phyloP scores from a whole-genome alignment of 1,284 basidiomycete genomes.

The Flammula alnicola region DNA sequence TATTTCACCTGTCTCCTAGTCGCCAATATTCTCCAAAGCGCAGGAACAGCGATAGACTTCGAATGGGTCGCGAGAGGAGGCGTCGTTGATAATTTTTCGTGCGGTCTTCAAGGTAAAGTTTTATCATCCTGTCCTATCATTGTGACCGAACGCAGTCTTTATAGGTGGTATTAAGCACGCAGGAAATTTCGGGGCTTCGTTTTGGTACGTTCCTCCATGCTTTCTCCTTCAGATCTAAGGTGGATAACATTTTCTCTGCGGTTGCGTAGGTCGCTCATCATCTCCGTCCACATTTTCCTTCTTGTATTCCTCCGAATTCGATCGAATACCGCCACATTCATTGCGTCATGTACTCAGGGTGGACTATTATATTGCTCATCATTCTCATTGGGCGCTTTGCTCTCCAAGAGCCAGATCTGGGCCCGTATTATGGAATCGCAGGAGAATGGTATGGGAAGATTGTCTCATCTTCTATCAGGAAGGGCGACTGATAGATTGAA shows the following conservation, averaged over 20 bases:
- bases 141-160: background rate
- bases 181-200: conserved; percentile 19
- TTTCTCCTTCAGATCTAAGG: background rate
- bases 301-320: conserved; percentile 19
- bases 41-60: conserved; percentile 43
- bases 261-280: conserved; percentile 16
- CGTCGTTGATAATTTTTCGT: conserved; percentile 39
- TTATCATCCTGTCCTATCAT: conserved; percentile 7
- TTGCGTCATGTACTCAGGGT: conserved; percentile 12
- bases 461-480: background rate
- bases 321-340: conserved; percentile 10
- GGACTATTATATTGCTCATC: conserved; percentile 13
- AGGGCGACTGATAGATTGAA: background rate
- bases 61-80: conserved; percentile 42
- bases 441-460: conserved; percentile 16
- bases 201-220: conserved; percentile 13
- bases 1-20: conserved; percentile 40
- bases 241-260: background rate
- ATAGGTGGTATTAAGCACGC: conserved; percentile 20
- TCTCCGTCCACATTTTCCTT: conserved; percentile 21
- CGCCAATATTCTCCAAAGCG: conserved; percentile 46
- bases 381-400: conserved; percentile 15
- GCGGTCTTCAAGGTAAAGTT: conserved; percentile 43
- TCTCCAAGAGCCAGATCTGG: conserved; percentile 10
- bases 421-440: conserved; percentile 20